Evolutionary conservation across 257 asterid species (phyloP).

Genomic region (Nicotiana sylvestris): DNA sequence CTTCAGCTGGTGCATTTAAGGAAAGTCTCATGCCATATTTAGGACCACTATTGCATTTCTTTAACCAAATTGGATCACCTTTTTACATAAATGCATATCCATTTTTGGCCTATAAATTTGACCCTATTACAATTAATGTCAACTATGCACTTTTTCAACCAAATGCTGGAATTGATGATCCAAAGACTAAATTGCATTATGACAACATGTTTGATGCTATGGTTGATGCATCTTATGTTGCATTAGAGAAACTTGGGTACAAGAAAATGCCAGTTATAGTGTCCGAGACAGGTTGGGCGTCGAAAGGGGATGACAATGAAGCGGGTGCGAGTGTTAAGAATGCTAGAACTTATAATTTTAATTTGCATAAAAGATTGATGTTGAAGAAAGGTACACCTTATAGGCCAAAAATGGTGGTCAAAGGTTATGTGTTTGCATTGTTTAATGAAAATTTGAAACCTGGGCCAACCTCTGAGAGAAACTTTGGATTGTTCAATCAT

Average conservation of each 20-base stretch:
- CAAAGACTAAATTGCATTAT: constrained; percentile 55
- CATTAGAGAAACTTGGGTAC: constrained; percentile 60
- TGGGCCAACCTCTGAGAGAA: constrained; percentile 82
- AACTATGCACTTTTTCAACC: constrained; percentile 46
- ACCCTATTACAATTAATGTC: constrained; percentile 43
- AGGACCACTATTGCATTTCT: constrained; percentile 61
- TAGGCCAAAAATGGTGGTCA: constrained; percentile 46
- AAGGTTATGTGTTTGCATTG: constrained; percentile 70
- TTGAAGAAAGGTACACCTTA: constrained; percentile 73
- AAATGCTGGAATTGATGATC: constrained; percentile 51
- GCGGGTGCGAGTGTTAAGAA: constrained; percentile 49
- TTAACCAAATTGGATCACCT: constrained; percentile 56
- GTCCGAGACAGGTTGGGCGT: constrained; percentile 87
- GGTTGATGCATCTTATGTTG: constrained; percentile 68
- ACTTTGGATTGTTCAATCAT: constrained; percentile 69
- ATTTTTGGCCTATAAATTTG: constrained; percentile 62
- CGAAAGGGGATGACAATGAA: constrained; percentile 57
- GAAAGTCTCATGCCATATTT: constrained; percentile 64
- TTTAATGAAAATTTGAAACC: constrained; percentile 72
- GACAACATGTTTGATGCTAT: constrained; percentile 83
- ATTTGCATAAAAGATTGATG: constrained; percentile 45
- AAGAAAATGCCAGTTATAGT: constrained; percentile 62
- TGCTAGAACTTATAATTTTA: constrained; percentile 52
- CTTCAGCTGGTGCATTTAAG: constrained; percentile 74
- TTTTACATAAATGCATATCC: constrained; percentile 83